Evolutionary conservation across 2,329 filamentous ascomycete genomes (phyloP), one percentile per base, ranked within the genome.

Genomic region (Colletotrichum abscissum): DNA sequence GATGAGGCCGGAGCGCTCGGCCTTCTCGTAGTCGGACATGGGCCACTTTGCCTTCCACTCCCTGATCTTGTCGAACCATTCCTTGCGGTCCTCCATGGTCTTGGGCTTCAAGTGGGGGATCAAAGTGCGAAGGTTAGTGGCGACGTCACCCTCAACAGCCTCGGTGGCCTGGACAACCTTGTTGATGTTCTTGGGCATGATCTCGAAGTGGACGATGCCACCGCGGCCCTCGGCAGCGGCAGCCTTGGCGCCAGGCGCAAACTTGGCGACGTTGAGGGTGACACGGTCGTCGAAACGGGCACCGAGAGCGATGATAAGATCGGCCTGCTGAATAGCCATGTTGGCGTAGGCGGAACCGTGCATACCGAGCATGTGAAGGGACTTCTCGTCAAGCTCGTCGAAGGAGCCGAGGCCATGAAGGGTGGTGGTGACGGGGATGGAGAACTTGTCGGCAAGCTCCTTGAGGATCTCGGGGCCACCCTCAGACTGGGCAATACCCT

Each of bases 111-210:
- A 84, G 66, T 91, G 87, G 12, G 96, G 95, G 46, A 98, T 79
- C 64, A 98, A 91, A 35, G 90, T 85, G 64, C 88, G 88, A 42
- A 98, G 87, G 83, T 97, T 98, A 22, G 92, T 86, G 3, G 92
- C 92, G 35, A 98, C 94, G 80, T 98, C 96, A 72, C 97, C 97
- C 85, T 98, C 96, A 22, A 98, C 92, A 58, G 97, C 96, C 85
- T 98, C 95, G 55, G 94, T 98, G 8, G 96, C 95, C 85, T 98
- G 95, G 16, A 99, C 93, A 55, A 98, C 95, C 90, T 98, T 99
- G 91, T 98, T 98, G 86, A 98, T 98, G 88, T 99, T 98, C 92
- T 99, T 99, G 78, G 97, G 96, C 93, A 98, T 93, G 79, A 99
- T 96, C 82, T 98, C 96, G 80, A 98, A 98, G 84, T 99, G 96